phyloP scores from a whole-genome alignment of 768 basidiomycete species.

The Pleurotus citrinopileatus region DNA sequence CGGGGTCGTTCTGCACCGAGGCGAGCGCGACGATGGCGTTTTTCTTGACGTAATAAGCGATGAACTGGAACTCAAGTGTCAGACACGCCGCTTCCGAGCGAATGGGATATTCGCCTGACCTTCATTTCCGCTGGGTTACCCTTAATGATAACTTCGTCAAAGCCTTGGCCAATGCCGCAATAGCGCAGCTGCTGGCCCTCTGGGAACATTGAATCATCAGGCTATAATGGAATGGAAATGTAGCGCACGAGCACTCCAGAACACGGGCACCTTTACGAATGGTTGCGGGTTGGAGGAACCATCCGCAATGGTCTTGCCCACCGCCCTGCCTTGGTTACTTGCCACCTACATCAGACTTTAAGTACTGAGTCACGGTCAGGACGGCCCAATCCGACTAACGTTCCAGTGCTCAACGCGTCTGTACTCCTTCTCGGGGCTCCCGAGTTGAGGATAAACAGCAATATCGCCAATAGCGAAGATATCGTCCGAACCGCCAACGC shows the following conservation, averaged over 20 bases:
- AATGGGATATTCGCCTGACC: constrained; percentile 35
- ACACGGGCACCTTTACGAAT: constrained; percentile 80
- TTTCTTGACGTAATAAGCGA: constrained; percentile 73
- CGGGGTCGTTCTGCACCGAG: constrained; percentile 80
- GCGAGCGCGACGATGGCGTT: constrained; percentile 67
- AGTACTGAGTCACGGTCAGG: not conserved
- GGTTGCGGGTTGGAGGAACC: constrained; percentile 39
- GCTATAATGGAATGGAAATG: not conserved
- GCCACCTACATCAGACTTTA: constrained; percentile 53
- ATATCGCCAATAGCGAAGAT: constrained; percentile 85
- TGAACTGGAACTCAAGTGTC: constrained; percentile 46
- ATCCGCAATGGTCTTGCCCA: constrained; percentile 75
- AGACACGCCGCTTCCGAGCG: not conserved
- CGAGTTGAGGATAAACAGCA: constrained; percentile 69
- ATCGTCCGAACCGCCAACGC: constrained; percentile 48
- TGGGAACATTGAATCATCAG: constrained; percentile 21
- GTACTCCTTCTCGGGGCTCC: constrained; percentile 33
- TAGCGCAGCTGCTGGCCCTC: constrained; percentile 88
- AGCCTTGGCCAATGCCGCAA: constrained; percentile 67
- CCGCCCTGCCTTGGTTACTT: constrained; percentile 80
- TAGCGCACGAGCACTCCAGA: constrained; percentile 87
- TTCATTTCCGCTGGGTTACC: constrained; percentile 78
- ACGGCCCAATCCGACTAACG: constrained; percentile 35
- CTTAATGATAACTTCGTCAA: constrained; percentile 76
- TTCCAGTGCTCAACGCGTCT: constrained; percentile 90